Percentiles rank a stretch among this genome's conserved stretches.
These are phyloP conservation scores for Aspergillus egyptiacus DNA, from an alignment of 495 filamentous ascomycete genomes.

Conservation along the genomic window DNA sequence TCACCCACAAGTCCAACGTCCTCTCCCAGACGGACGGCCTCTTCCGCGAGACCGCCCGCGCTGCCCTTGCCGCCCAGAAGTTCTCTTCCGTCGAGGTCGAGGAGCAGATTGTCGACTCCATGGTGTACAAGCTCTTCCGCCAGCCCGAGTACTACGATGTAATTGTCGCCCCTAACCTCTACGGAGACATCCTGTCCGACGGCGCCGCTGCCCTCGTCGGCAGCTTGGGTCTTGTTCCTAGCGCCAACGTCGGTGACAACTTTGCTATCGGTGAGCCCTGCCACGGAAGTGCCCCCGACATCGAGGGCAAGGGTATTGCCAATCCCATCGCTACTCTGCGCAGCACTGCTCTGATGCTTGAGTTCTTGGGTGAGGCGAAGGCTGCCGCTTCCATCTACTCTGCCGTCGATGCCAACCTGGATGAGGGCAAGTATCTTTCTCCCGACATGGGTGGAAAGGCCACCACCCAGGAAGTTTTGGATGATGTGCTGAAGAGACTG, in stretches of 20 bases:
- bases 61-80: slow-evolving; percentile 57
- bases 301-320: slow-evolving; percentile 84
- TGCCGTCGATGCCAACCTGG: slow-evolving; percentile 87
- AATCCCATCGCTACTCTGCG: slow-evolving; percentile 95
- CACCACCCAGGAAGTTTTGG: slow-evolving; percentile 79
- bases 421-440: slow-evolving; percentile 72
- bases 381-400: slow-evolving; percentile 85
- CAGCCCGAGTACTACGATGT: slow-evolving; percentile 93
- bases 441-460: slow-evolving; percentile 91
- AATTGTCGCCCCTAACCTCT: slow-evolving; percentile 95
- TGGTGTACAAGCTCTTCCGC: slow-evolving; percentile 99
- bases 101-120: slow-evolving; percentile 97
- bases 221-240: slow-evolving; percentile 89
- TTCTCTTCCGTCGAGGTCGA: slow-evolving; percentile 66
- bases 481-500: slow-evolving; percentile 81
- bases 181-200: slow-evolving; percentile 94
- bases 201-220: slow-evolving; percentile 93
- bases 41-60: slow-evolving; percentile 74
- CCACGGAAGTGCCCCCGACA: slow-evolving; percentile 93
- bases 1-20: slow-evolving; percentile 98
- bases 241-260: slow-evolving; percentile 87
- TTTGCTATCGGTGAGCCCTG: slow-evolving; percentile 98
- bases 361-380: slow-evolving; percentile 80
- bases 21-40: slow-evolving; percentile 94
- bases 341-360: slow-evolving; percentile 89